Conservation (phyloP, 495 filamentous ascomycete species). For the Penicillium crystallinum region DNA sequence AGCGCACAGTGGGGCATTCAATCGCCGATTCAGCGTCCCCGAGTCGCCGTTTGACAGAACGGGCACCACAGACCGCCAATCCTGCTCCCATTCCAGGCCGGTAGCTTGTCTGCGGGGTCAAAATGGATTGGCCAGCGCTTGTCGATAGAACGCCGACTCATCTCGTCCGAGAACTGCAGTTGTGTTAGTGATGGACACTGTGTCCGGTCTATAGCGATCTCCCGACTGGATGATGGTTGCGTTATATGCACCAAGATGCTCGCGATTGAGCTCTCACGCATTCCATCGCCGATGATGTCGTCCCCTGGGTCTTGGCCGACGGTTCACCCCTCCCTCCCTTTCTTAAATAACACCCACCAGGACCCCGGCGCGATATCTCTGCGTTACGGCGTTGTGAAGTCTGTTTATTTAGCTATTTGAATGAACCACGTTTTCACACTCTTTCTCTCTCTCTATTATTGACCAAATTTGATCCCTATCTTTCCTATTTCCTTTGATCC, state of each 20-base stretch:
- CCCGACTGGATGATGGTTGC: constrained; percentile 24
- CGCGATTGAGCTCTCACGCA: constrained; percentile 8
- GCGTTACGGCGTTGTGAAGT: not conserved
- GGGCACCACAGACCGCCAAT: not conserved
- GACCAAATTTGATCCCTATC: not conserved
- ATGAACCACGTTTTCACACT: constrained; percentile 16
- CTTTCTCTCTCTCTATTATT: constrained; percentile 2
- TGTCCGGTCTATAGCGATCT: constrained; percentile 10
- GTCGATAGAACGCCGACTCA: not conserved
- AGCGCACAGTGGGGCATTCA: constrained; percentile 15
- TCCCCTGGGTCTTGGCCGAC: not conserved
- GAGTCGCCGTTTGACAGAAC: not conserved
- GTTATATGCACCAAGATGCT: constrained; percentile 27
- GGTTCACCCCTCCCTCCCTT: not conserved
- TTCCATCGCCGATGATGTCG: constrained; percentile 11
- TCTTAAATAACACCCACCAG: not conserved
- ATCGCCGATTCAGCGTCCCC: not conserved
- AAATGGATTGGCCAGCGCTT: not conserved
- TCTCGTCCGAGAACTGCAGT: constrained; percentile 13
- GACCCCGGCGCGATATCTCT: not conserved
- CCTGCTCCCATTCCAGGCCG: not conserved
- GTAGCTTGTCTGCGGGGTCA: not conserved
- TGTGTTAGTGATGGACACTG: not conserved
- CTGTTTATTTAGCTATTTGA: constrained; percentile 18
- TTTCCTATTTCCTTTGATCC: not conserved